Evolutionary conservation across 441 rosid species (phyloP).

Genomic region (Populus trichocarpa): DNA sequence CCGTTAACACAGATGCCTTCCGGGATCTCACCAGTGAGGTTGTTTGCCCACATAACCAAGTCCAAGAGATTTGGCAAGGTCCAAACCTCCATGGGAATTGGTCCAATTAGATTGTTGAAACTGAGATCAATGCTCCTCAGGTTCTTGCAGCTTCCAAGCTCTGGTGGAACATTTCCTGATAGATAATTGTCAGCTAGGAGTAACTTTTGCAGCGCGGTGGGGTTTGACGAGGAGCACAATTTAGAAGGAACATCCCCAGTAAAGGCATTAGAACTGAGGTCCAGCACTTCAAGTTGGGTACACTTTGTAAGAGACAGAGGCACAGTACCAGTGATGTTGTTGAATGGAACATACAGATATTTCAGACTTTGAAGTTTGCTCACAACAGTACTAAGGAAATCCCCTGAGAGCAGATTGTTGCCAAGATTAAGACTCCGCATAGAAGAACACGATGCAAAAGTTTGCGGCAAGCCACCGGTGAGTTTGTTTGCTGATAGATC

Average conservation of each 20-base stretch:
- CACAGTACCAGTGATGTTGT: slow-evolving; percentile 68
- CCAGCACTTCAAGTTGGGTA: slow-evolving; percentile 68
- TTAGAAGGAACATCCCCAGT: slow-evolving; percentile 55
- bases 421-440: slow-evolving; percentile 63
- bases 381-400: slow-evolving; percentile 62
- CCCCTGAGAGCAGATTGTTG: slow-evolving; percentile 64
- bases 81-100: slow-evolving; percentile 71
- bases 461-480: slow-evolving; percentile 54
- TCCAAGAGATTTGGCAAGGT: slow-evolving; percentile 62
- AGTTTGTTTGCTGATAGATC: slow-evolving; percentile 77
- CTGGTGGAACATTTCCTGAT: slow-evolving; percentile 58
- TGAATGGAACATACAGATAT: slow-evolving; percentile 58
- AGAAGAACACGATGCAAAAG: slow-evolving; percentile 50
- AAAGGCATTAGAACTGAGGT: slow-evolving; percentile 75
- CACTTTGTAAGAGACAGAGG: slow-evolving; percentile 61
- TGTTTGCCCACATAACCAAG: slow-evolving; percentile 88
- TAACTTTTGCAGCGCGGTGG: slow-evolving; percentile 50
- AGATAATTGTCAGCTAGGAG: slow-evolving; percentile 68
- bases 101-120: slow-evolving; percentile 68
- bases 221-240: slow-evolving; percentile 50
- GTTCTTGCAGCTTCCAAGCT: slow-evolving; percentile 70
- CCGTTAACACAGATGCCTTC: slow-evolving; percentile 66
- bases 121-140: slow-evolving; percentile 78
- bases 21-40: slow-evolving; percentile 75
- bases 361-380: slow-evolving; percentile 52